Evolutionary conservation across 169 alveolate species (phyloP), one percentile per base, ranked within the genome.

Genomic region (Gregarina niphandrodes): DNA sequence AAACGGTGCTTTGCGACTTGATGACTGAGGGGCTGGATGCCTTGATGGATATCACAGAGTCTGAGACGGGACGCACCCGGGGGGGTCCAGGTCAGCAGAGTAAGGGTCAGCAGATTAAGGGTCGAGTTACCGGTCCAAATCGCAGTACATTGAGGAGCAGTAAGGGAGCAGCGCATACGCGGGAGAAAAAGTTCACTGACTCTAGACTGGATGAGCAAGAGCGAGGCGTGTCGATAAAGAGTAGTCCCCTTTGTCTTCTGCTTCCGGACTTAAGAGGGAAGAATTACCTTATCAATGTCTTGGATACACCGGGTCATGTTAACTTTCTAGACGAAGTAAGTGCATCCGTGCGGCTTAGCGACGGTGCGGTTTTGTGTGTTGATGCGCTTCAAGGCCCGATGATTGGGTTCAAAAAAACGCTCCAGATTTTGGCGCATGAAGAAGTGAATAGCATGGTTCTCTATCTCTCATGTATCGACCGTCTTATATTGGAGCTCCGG

Each of bases 381-480:
- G 99, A 93, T 57, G 77, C 75, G 5, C 66, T 87, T 7, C 92
- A 85, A 64, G 99, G 99, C 4, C 75, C 87, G 0, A 85, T 85
- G 45, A 63, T 67, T 19, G 73, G 78, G 35, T 74, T 84, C 12
- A 96, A 87, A 57, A 67, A 77, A 37, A 55, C 82, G 19, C 68
- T 93, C 18, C 59, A 64, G 49, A n/a, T n/a, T n/a, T 56, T 54
- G 20, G 78, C 80, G 19, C 28, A 78, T 9, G 65, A 74, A 30
- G 84, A 71, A 30, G 63, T 60, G 29, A 44, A 42, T 4, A 35
- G 28, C n/a, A 32, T 58, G 21, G 57, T 80, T 12, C 52, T 88
- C 37, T 72, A 88, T 13, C 31, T 93, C 31, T 89, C 86, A 57
- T 85, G 91, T 48, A 44, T 93, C 12, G 99, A 93, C 49, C 75